Base-by-base conservation (phyloP, 768 basidiomycete genomes). In the Tylopilus rubrobrunneus region DNA sequence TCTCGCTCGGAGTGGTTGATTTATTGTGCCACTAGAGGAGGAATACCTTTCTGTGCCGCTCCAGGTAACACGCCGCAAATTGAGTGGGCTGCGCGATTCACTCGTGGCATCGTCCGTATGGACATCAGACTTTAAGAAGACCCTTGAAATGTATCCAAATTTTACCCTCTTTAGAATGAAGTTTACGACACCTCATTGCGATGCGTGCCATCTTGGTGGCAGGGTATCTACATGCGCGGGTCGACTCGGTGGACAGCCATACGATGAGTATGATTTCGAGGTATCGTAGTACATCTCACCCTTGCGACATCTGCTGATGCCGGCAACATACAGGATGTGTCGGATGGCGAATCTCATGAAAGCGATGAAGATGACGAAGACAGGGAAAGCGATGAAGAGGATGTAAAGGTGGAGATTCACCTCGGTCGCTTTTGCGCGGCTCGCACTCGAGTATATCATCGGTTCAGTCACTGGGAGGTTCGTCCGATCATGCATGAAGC, bases 21-120 rank as follows among this genome's bases (percentile, higher is more conserved):
- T 48, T 23, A 51, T 44, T 34, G 10, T 41, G 25, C 39, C 25
- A 53, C 15, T 36, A 79, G 83, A 73, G 58, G 82, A 87, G 49
- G 77, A 85, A 53, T 92, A 92, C 65, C 88, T 92, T 63, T 78
- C 79, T 25, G 78, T 87, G 1, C 85, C 90, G n/a, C 66, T 91
- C 37, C 75, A 76, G 44, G 76, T 82, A 1, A 73, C 80, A n/a
- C 80, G 85, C 23, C 81, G 89, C 45, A 89, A 89, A 64, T 66
- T 95, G 27, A 72, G 70, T 8, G 86, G 88, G 2, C 71, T 89
- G 54, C 74, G 81, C 53, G 88, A 92, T 64, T 87, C 89, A 2
- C 71, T 90, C 14, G 88, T 94, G 6, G 76, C 86, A 8, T 92
- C 91, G n/a, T 90, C 89, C 1, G 80, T 90, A 11, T 97, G 93